These are phyloP conservation scores for Tricholoma hemisulphureum DNA, from an alignment of 768 basidiomycete genomes.

Conservation along the genomic window DNA sequence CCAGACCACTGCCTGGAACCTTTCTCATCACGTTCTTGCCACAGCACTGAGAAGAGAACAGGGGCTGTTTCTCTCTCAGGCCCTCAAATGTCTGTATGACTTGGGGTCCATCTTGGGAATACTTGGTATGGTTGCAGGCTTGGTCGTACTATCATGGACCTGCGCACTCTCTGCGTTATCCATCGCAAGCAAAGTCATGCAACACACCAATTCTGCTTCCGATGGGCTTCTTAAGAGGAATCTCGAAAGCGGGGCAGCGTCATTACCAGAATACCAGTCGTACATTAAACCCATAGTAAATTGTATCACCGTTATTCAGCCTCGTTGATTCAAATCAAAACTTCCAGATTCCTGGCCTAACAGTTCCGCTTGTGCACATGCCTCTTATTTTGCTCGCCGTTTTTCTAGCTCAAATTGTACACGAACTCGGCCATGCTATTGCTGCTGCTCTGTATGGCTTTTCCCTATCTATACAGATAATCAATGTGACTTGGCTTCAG, in stretches of 20 bases:
- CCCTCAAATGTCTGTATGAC: slow-evolving; percentile 45
- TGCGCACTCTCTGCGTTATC: slow-evolving; percentile 14
- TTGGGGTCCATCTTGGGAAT: slow-evolving; percentile 44
- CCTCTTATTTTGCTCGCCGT: slow-evolving; percentile 65
- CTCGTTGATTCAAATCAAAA: no score
- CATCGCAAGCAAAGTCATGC: slow-evolving; percentile 5
- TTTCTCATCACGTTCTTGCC: slow-evolving; percentile 44
- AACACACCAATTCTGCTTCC: neutral
- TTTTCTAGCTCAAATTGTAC: slow-evolving; percentile 63
- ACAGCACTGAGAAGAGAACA: slow-evolving; percentile 30
- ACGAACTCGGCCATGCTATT: slow-evolving; percentile 80
- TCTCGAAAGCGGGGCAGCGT: neutral
- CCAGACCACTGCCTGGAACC: slow-evolving; percentile 52
- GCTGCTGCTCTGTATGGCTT: slow-evolving; percentile 67
- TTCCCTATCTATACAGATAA: neutral
- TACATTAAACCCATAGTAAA: slow-evolving; percentile 34
- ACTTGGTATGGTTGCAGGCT: slow-evolving; percentile 46
- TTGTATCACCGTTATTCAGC: slow-evolving; percentile 1
- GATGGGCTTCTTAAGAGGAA: slow-evolving; percentile 9
- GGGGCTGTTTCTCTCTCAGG: slow-evolving; percentile 22
- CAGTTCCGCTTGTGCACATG: slow-evolving; percentile 70
- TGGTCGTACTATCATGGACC: slow-evolving; percentile 42
- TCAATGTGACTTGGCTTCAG: slow-evolving; percentile 35
- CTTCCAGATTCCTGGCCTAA: slow-evolving; percentile 76
- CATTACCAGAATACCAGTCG: slow-evolving; percentile 1